Evolutionary conservation across 257 asterid genomes (phyloP), one percentile per base, ranked within the genome.

Genomic region (Scutellaria barbata): DNA sequence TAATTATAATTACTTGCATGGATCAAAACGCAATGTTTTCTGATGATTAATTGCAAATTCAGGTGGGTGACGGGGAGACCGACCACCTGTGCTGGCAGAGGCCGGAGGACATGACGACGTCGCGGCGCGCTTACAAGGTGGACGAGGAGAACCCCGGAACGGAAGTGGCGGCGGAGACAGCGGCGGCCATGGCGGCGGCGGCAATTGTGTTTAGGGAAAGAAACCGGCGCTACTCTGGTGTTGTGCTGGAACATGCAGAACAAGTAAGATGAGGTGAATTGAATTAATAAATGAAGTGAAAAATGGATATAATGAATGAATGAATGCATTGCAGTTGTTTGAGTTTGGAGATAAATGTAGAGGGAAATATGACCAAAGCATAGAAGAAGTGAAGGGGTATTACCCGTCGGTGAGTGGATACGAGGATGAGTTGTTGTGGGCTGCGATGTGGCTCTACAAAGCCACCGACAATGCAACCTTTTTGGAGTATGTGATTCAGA

Each of bases 401-500:
- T 94, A 94, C 76, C 63, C 89, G 58, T 94, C 99, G 22, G 78
- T 78, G 77, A 94, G 99, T 60, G 99, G 99, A 33, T 89, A 89
- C 85, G 79, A 37, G 60, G 99, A 94, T 70, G 97, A 94, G 95
- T 76, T 94, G 87, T 79, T 94, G 70, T 94, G 97, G 99, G 97
- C 89, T 45, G 92, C 93, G 9, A 42, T 89, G 60, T 94, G 99
- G 99, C 83, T 91, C 0, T 80, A 94, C 55, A 89, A 72, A 43
- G 96, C 97, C 80, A 94, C 97, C 75, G 69, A 81, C 82, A 85
- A 74, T 6, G 5, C 6, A 0, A 43, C 43, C 40, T 88, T 77
- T 76, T 79, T 94, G 60, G 76, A 87, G 50, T 94, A 89, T 75
- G 90, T 81, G 0, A 75, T 89, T 7, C 16, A 78, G 45, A 91